Evolutionary conservation across 768 basidiomycete genomes (phyloP).

Genomic region (Pleurotus platypus): DNA sequence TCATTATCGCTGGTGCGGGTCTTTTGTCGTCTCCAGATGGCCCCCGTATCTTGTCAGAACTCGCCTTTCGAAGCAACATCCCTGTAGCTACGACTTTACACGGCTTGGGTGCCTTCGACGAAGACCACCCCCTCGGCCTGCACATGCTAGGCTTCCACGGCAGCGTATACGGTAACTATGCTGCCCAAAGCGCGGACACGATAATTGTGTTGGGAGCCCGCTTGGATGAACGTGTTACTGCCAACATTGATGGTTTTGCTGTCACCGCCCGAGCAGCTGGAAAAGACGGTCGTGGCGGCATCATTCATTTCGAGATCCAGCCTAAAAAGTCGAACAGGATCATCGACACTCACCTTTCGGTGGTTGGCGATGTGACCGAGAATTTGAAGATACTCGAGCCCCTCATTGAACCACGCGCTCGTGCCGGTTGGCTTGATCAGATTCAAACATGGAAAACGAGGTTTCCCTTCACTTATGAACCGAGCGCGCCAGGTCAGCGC

Average conservation of each 20-base stretch:
- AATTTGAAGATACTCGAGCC: slow-evolving; percentile 83
- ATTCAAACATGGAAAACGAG: slow-evolving; percentile 81
- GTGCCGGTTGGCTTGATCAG: slow-evolving; percentile 78
- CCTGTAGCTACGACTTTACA: slow-evolving; percentile 97
- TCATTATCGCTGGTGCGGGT: slow-evolving; percentile 93
- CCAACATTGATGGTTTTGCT: slow-evolving; percentile 84
- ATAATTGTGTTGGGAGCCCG: slow-evolving; percentile 96
- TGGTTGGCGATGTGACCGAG: slow-evolving; percentile 89
- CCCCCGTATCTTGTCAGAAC: slow-evolving; percentile 73
- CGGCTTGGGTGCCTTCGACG: slow-evolving; percentile 94
- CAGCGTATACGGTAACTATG: slow-evolving; percentile 92
- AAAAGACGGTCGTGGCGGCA: slow-evolving; percentile 81
- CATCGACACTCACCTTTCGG: slow-evolving; percentile 86
- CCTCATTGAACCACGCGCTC: slow-evolving; percentile 57
- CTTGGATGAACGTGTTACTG: slow-evolving; percentile 98
- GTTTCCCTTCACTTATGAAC: slow-evolving; percentile 87
- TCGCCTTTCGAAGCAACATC: slow-evolving; percentile 84
- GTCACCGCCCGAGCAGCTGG: slow-evolving; percentile 89
- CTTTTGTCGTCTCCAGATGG: slow-evolving; percentile 79
- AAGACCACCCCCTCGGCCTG: slow-evolving; percentile 77
- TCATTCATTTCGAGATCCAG: slow-evolving; percentile 98
- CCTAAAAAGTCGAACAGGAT: slow-evolving; percentile 99
- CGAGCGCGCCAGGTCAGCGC: slow-evolving; percentile 51
- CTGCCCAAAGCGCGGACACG: slow-evolving; percentile 96
- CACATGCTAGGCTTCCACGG: slow-evolving; percentile 99